A percentile compares a stretch with the other conserved stretches of the same genome.
Evolutionary conservation across 805 yeast genomes (phyloP).

Genomic region (Ogataea salicorniae): DNA sequence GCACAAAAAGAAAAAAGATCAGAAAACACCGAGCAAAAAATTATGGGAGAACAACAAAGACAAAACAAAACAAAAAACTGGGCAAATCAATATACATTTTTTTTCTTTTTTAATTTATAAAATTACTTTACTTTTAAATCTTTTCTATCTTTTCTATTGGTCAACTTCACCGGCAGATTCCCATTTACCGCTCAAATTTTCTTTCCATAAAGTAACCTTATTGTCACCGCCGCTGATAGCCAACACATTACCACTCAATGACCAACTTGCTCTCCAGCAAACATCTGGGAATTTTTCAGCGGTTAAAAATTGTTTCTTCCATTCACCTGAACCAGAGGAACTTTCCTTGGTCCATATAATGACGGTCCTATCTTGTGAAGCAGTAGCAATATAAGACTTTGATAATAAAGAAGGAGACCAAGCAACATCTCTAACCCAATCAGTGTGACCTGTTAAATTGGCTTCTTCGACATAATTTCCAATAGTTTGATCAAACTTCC

Average conservation of each 20-base stretch:
- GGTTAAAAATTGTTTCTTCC: constrained; percentile 77
- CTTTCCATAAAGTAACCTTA: constrained; percentile 95
- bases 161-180: constrained; percentile 96
- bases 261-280: constrained; percentile 98
- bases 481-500: constrained; percentile 60
- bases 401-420: constrained; percentile 93
- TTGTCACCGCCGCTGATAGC: constrained; percentile 97
- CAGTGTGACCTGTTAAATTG: constrained; percentile 82
- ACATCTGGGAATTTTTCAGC: constrained; percentile 91
- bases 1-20: no score
- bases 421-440: constrained; percentile 98
- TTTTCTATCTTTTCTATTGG: constrained; percentile 39
- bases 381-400: constrained; percentile 88
- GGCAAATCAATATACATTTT: no score
- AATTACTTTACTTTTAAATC: no score
- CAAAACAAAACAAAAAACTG: not conserved
- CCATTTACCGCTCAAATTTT: constrained; percentile 89
- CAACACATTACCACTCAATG: constrained; percentile 88
- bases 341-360: constrained; percentile 83
- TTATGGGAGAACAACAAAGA: not conserved
- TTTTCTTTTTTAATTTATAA: no score
- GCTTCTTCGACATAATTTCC: constrained; percentile 68
- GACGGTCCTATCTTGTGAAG: constrained; percentile 94
- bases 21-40: no score
- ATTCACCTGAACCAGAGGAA: constrained; percentile 25